Evolutionary conservation across 1,284 basidiomycete species (phyloP).

Genomic region (Sanguinoderma infundibulare): DNA sequence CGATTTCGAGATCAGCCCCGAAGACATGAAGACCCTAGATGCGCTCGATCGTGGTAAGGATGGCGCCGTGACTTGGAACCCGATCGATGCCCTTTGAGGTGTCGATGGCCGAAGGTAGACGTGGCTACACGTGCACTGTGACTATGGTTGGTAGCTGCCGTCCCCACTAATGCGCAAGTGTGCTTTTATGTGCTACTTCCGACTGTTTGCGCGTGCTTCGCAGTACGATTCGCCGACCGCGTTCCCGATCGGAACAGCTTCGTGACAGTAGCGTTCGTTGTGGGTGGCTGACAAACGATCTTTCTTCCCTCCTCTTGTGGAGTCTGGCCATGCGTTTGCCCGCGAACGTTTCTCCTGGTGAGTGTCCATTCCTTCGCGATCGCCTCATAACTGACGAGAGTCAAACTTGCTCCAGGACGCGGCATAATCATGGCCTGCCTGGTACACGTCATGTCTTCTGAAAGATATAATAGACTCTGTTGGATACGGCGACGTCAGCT

Average conservation of each 20-base stretch:
- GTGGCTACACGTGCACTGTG: too few relatives aligned
- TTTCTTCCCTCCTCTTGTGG: not conserved
- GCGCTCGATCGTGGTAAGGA: constrained; percentile 48
- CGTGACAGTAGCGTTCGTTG: too few relatives aligned
- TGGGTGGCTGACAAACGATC: too few relatives aligned
- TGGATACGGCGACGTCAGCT: not conserved
- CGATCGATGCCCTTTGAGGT: constrained; percentile 36
- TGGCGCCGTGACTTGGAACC: constrained; percentile 54
- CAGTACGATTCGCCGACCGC: not conserved
- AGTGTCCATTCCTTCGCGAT: not conserved
- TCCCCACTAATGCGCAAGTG: not conserved
- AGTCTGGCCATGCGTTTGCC: not conserved
- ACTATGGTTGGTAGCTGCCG: not conserved
- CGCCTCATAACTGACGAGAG: not conserved
- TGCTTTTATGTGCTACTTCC: not conserved
- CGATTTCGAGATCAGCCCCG: constrained; percentile 52
- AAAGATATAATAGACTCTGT: too few relatives aligned
- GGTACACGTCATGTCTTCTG: too few relatives aligned
- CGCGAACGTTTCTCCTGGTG: not conserved
- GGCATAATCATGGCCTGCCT: too few relatives aligned
- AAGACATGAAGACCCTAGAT: constrained; percentile 53
- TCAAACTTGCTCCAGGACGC: too few relatives aligned
- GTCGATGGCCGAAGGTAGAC: not conserved
- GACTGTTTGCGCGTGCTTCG: not conserved
- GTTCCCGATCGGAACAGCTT: not conserved